Percentiles rank a stretch among this genome's conserved stretches.
Conservation (phyloP, 2,329 filamentous ascomycete species). For the Fusarium buharicum region DNA sequence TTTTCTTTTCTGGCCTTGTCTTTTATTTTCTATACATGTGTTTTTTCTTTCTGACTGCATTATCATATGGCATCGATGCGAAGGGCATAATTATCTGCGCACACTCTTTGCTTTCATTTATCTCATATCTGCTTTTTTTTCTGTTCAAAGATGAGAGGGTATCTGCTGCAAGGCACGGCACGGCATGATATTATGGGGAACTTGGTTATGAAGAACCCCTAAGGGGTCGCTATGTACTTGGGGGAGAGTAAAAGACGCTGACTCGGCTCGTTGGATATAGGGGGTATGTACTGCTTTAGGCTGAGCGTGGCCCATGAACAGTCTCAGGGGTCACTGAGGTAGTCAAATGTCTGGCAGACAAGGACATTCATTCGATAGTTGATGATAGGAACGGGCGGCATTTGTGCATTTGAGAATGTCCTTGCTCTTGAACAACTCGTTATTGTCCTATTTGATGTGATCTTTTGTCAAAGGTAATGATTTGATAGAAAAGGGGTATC, state of each 20-base stretch:
- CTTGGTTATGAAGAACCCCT: constrained; percentile 3
- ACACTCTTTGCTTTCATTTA: constrained; percentile 25
- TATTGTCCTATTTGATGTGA: not conserved
- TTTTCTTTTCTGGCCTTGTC: constrained; percentile 30
- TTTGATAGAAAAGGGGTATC: constrained; percentile 38
- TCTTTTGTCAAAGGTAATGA: not conserved
- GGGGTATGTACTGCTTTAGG: not conserved
- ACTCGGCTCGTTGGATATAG: constrained; percentile 1
- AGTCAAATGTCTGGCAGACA: constrained; percentile 14
- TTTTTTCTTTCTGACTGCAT: constrained; percentile 21
- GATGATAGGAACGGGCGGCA: constrained; percentile 43
- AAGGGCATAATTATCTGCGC: constrained; percentile 35
- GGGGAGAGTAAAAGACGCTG: not conserved
- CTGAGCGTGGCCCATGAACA: constrained; percentile 1
- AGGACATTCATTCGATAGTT: constrained; percentile 42
- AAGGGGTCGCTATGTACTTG: constrained; percentile 6
- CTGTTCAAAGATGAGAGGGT: constrained; percentile 37
- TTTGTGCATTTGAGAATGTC: constrained; percentile 43
- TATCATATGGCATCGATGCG: constrained; percentile 21
- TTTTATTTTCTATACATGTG: constrained; percentile 26
- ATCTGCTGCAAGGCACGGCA: constrained; percentile 45
- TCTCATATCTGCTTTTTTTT: constrained; percentile 18
- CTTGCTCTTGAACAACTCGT: constrained; percentile 33
- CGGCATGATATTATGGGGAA: constrained; percentile 10
- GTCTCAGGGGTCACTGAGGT: constrained; percentile 6